A percentile compares a stretch with the other conserved stretches of the same genome.
These are phyloP conservation scores for Eutreptiella sp. DNA, from an alignment of 208 protist species.

Conservation along the genomic window DNA sequence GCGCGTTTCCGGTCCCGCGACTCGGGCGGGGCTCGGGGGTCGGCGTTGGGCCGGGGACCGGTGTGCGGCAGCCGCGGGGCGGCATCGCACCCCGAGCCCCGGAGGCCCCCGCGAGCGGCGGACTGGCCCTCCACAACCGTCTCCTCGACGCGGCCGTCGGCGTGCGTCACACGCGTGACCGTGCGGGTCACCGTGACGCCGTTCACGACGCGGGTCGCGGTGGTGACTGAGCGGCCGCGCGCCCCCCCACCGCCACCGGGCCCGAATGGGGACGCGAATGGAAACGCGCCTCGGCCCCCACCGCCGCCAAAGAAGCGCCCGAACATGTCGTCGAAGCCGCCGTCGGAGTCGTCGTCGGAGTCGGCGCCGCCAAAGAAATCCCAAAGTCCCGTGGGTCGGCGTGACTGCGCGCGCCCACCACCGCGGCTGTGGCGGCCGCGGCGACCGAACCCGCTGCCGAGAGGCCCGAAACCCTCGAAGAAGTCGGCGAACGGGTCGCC, in stretches of 20 bases:
- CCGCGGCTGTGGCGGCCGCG: neutral
- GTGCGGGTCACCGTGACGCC: conserved; percentile 13
- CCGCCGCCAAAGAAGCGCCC: neutral
- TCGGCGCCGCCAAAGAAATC: neutral
- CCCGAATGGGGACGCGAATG: too few relatives aligned
- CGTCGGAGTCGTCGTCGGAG: too few relatives aligned
- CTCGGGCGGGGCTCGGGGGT: too few relatives aligned
- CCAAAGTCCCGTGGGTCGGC: too few relatives aligned
- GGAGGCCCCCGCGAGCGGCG: too few relatives aligned
- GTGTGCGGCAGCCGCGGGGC: too few relatives aligned
- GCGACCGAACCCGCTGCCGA: too few relatives aligned
- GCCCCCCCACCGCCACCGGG: neutral
- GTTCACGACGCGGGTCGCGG: neutral
- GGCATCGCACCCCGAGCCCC: too few relatives aligned
- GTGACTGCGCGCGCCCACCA: too few relatives aligned
- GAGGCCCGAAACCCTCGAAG: too few relatives aligned
- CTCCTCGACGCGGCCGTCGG: conserved; percentile 16
- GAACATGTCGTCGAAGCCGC: conserved; percentile 2
- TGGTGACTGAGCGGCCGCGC: neutral
- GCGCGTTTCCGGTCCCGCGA: too few relatives aligned
- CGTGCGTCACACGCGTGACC: conserved; percentile 11
- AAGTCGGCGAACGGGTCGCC: conserved; percentile 18
- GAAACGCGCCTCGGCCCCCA: neutral
- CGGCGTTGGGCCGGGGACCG: too few relatives aligned
- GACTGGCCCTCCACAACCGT: conserved; percentile 5